These are phyloP conservation scores for Diplotaxis tenuifolia DNA, from an alignment of 345 rosid genomes.

Conservation along the genomic window DNA sequence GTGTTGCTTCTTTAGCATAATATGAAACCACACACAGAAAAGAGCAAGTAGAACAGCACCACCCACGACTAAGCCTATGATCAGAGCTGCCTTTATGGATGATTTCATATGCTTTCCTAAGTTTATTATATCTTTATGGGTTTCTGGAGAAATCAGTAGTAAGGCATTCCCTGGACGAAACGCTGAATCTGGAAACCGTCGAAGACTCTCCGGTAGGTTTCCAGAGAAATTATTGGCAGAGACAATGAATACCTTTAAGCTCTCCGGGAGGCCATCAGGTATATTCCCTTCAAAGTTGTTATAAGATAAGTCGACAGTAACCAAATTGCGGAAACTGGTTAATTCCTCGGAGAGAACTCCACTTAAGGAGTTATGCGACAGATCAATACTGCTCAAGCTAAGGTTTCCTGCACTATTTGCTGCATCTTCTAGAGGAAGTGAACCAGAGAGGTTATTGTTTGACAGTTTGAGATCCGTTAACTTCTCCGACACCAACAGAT, in stretches of 20 bases:
- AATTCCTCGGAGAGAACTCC: conserved; percentile 54
- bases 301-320: conserved; percentile 59
- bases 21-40: conserved; percentile 43
- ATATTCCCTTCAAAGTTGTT: conserved; percentile 71
- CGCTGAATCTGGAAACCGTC: conserved; percentile 71
- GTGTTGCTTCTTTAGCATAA: conserved; percentile 33
- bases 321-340: conserved; percentile 46
- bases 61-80: conserved; percentile 59
- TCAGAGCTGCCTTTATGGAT: conserved; percentile 47
- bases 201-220: conserved; percentile 57
- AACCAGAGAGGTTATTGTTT: conserved; percentile 67
- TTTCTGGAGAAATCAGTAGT: conserved; percentile 49
- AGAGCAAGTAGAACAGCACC: conserved; percentile 46
- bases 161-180: conserved; percentile 84
- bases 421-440: conserved; percentile 55
- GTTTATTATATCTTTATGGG: conserved; percentile 42
- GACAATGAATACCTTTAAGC: conserved; percentile 56
- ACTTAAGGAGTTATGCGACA: conserved; percentile 66
- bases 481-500: conserved; percentile 55
- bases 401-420: conserved; percentile 41
- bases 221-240: conserved; percentile 85
- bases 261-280: conserved; percentile 59
- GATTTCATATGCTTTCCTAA: conserved; percentile 44
- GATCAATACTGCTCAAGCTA: conserved; percentile 62
- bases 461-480: conserved; percentile 67